A percentile compares a stretch with the other conserved stretches of the same genome.
Conservation (phyloP, 2,329 filamentous ascomycete species). For the Pseudomassariella vexata region DNA sequence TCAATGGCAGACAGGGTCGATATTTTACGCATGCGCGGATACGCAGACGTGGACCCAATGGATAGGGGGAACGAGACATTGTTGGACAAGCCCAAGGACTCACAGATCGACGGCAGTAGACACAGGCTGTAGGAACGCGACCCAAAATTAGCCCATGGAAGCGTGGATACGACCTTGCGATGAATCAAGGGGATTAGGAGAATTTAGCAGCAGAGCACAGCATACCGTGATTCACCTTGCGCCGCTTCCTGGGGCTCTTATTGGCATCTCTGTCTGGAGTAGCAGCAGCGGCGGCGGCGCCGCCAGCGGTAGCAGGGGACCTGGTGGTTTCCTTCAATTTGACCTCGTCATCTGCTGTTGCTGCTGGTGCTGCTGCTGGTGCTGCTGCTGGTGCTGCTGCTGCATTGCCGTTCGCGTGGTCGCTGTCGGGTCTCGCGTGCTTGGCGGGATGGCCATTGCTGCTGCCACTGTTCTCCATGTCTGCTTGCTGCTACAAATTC, state of each 20-base stretch:
- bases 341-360: no score
- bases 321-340: conserved; percentile 6
- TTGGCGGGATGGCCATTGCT: conserved; percentile 7
- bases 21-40: conserved; percentile 14
- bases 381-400: no score
- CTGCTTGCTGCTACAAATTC: conserved; percentile 9
- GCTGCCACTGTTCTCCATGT: conserved; percentile 8
- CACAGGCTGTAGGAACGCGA: conserved; percentile 62
- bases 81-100: conserved; percentile 34
- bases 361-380: no score
- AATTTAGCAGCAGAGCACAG: conserved; percentile 20
- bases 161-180: conserved; percentile 15
- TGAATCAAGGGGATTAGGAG: conserved; percentile 12
- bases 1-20: conserved; percentile 13
- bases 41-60: conserved; percentile 25
- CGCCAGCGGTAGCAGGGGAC: conserved; percentile 3
- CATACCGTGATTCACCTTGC: conserved; percentile 87
- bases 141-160: conserved; percentile 29
- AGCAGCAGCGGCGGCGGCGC: conserved; percentile 4
- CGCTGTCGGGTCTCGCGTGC: conserved; percentile 9
- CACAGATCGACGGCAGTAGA: conserved; percentile 87
- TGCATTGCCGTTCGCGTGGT: conserved; percentile 4
- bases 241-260: conserved; percentile 73
- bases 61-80: conserved; percentile 19
- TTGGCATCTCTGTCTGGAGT: conserved; percentile 27